Base-by-base conservation (phyloP, 1,139 yeast genomes). In the Kurtzmaniella quercitrusa region DNA sequence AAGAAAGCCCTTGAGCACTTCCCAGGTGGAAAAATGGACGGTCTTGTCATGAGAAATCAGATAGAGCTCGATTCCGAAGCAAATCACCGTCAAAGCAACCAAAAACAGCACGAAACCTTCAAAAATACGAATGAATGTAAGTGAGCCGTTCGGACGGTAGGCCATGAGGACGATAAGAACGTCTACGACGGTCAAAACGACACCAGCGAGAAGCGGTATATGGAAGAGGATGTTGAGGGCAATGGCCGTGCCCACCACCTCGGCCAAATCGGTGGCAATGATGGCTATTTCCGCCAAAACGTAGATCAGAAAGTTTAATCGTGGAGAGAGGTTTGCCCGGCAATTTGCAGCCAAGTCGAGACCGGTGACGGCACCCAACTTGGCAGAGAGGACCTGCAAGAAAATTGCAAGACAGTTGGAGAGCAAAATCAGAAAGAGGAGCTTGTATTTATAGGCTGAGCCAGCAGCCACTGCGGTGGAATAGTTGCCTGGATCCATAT, bases 381-480 rank as follows among this genome's bases (percentile, higher is more conserved):
- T 85, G 43, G 93, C 85, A 44, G 95, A 87, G 33, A 91, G 70
- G 39, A 87, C 77, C 65, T 93, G 98, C 40, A 93, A 68, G 46
- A 90, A 75, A 2, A 91, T 85, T 1, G 98, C 98, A 62, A 93
- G 80, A 47, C 93, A 70, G 60, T 91, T 93, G 18, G 96, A 85
- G 24, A 91, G 63, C 43, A 90, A 73, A 10, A 93, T 80, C 44
- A 89, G 82, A 59, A 93, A 93, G 24, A 93, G 67, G 45, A 93
- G 73, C 54, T 86, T 83, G 65, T 88, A 93, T 60, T 86, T 82
- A 63, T 84, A 91, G 41, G 85, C 83, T 14, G 96, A 90, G 44
- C 96, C 96, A 18, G 94, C 95, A 5, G 96, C 85, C 25, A 93
- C 96, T 34, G 95, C 93, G 2, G 98, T 89, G 27, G 96, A 85